These are phyloP conservation scores for Iris macrosiphon DNA, from an alignment of 106 monocot species.

Conservation along the genomic window DNA sequence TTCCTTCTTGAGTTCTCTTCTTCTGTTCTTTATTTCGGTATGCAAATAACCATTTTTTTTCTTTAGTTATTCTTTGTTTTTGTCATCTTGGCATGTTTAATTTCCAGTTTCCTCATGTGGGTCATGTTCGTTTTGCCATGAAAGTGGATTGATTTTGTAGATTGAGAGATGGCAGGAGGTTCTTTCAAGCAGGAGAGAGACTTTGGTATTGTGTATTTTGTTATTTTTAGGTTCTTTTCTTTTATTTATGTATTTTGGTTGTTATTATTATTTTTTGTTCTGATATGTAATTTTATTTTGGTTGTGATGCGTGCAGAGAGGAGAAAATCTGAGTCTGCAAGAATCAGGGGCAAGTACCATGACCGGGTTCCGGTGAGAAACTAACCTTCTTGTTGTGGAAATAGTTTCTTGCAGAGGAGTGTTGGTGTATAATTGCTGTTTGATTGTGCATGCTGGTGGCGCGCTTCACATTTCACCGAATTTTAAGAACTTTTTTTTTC, in stretches of 20 bases:
- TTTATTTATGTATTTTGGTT: neutral
- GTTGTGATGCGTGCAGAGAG: constrained; percentile 9
- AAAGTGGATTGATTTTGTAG: neutral
- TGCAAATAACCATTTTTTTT: neutral
- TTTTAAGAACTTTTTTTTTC: too few species aligned
- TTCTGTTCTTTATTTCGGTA: neutral
- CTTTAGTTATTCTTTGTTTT: neutral
- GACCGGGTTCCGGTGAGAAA: constrained; percentile 13
- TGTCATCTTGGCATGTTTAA: neutral
- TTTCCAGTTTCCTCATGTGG: neutral
- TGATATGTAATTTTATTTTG: neutral
- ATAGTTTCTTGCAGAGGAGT: too few species aligned
- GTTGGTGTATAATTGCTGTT: too few species aligned
- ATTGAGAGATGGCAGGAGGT: constrained; percentile 5
- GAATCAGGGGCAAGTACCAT: constrained; percentile 12
- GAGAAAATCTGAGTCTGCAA: constrained; percentile 15
- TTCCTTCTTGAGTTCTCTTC: neutral
- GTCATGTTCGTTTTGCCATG: neutral
- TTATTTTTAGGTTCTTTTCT: neutral
- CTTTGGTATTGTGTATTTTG: neutral
- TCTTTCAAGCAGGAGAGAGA: constrained; percentile 12
- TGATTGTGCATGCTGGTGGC: too few species aligned
- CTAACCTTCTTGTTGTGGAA: too few species aligned
- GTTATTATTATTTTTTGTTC: neutral
- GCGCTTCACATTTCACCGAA: too few species aligned